These are phyloP conservation scores for Cinchona pubescens DNA, from an alignment of 257 asterid genomes.

Conservation along the genomic window DNA sequence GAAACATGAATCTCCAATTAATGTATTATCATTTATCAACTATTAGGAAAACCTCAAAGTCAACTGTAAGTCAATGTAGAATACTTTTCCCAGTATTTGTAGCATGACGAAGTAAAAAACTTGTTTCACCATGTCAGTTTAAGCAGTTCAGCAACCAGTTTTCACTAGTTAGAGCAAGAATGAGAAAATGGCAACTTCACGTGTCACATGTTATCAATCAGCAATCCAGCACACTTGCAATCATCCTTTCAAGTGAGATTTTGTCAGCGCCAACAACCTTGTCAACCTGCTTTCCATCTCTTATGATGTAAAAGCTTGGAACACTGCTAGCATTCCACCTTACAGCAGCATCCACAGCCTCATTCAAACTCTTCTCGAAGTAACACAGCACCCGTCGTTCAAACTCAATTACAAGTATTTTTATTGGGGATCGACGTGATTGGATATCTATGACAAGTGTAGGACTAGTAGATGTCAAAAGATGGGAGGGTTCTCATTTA, in stretches of 20 bases:
- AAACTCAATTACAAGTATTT: not conserved
- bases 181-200: not conserved
- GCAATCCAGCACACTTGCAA: constrained; percentile 51
- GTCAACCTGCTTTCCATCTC: constrained; percentile 63
- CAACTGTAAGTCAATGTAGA: not conserved
- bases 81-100: not conserved
- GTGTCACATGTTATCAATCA: constrained; percentile 14
- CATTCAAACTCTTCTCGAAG: no score
- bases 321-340: constrained; percentile 56
- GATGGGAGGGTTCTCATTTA: no score
- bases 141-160: not conserved
- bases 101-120: not conserved
- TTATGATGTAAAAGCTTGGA: constrained; percentile 64
- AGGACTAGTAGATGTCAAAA: not conserved
- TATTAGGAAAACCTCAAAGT: not conserved
- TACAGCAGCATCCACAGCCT: constrained; percentile 53
- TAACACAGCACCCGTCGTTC: no score
- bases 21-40: not conserved
- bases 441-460: not conserved
- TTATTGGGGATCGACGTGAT: not conserved
- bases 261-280: constrained; percentile 51
- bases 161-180: not conserved
- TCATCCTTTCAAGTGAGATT: constrained; percentile 47
- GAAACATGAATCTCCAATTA: not conserved
- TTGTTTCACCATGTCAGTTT: not conserved